phyloP scores from a whole-genome alignment of 257 asterid genomes.

The Petunia secreta region DNA sequence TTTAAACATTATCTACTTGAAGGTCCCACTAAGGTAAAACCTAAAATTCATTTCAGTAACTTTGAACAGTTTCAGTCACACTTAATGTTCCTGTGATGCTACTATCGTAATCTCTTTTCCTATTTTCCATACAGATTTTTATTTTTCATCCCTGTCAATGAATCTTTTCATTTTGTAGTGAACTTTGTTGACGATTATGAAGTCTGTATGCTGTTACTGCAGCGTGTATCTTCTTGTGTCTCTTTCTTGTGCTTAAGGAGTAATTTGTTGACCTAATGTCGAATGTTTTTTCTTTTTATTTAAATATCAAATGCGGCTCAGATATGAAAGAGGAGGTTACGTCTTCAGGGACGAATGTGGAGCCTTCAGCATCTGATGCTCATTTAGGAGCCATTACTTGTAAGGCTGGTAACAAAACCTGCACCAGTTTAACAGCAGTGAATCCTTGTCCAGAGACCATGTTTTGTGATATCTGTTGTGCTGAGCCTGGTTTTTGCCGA shows the following conservation, averaged over 20 bases:
- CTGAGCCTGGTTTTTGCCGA: slow-evolving; percentile 69
- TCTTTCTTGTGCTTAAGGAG: not conserved
- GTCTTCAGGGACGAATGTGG: slow-evolving; percentile 22
- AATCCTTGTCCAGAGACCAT: slow-evolving; percentile 42
- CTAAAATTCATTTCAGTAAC: not conserved
- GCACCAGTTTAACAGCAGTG: slow-evolving; percentile 53
- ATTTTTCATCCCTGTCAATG: not conserved
- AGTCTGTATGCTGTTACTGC: not conserved
- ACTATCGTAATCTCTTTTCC: not conserved
- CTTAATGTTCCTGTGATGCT: not conserved
- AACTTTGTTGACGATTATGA: slow-evolving; percentile 4
- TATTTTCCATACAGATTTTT: not conserved
- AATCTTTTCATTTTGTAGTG: not conserved
- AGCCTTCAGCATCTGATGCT: slow-evolving; percentile 25
- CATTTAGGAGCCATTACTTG: slow-evolving; percentile 38
- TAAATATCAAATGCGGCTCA: not conserved
- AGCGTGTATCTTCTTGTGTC: not conserved
- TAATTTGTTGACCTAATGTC: not conserved
- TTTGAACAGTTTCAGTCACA: not conserved
- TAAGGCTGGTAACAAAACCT: slow-evolving; percentile 62
- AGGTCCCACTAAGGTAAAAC: not conserved
- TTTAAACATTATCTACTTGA: not conserved
- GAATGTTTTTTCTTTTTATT: not conserved
- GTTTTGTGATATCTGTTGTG: slow-evolving; percentile 75
- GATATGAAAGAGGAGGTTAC: slow-evolving; percentile 24